Conservation (phyloP, 176 grass and related monocot genomes). For the Musa schizocarpa region DNA sequence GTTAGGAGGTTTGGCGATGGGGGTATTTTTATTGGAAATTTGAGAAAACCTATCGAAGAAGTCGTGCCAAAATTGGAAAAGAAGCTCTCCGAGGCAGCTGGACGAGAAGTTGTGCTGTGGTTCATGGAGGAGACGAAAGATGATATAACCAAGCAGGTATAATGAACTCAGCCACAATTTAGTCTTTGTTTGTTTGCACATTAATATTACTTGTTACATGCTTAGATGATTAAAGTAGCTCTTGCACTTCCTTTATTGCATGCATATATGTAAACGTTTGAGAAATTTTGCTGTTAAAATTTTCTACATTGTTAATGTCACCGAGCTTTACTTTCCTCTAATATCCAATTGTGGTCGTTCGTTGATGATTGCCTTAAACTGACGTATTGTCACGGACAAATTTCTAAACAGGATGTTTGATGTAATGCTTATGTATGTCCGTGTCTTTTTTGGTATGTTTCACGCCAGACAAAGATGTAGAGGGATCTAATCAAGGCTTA, state of each 20-base stretch:
- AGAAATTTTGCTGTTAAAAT: background rate
- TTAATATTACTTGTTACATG: background rate
- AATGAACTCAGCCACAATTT: background rate
- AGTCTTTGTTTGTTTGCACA: no score
- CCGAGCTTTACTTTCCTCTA: background rate
- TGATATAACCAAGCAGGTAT: constrained; percentile 79
- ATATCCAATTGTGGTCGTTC: background rate
- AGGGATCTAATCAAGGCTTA: no score
- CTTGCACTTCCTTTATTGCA: background rate
- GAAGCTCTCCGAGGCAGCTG: constrained; percentile 79
- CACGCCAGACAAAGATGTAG: no score
- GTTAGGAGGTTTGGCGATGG: constrained; percentile 85
- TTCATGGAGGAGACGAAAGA: constrained; percentile 86
- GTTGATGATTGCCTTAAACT: background rate
- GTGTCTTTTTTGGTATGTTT: no score
- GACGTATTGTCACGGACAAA: no score
- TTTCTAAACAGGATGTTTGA: no score
- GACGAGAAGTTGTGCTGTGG: constrained; percentile 86
- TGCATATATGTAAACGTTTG: no score
- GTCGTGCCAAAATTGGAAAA: constrained; percentile 73
- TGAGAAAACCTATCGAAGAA: constrained; percentile 71
- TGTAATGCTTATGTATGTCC: no score
- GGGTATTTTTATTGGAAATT: constrained; percentile 87
- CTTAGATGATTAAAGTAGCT: background rate
- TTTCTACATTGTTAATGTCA: background rate